Base-by-base conservation (phyloP, 2,329 filamentous ascomycete genomes). In the Aspergillus sp. region DNA sequence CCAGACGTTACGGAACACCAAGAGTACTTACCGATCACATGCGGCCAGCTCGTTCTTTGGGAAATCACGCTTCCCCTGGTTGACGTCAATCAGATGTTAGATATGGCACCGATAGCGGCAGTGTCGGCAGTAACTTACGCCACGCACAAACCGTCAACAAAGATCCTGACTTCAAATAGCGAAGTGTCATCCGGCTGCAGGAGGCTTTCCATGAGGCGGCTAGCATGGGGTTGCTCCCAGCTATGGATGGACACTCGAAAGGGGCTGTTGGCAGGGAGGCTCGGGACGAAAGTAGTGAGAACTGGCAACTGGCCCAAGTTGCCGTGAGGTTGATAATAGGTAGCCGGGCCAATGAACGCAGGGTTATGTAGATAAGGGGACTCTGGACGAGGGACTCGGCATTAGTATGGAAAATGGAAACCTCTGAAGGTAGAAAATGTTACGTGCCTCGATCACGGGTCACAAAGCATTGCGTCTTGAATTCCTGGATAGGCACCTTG, bases 161-260 rank as follows among this genome's bases (percentile, higher is more conserved):
- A 84, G 27, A 93, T 77, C 9, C 87, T 81, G 41, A 86, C 82
- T 68, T 90, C 86, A 62, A 88, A 89, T 56, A 83, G 78, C 60
- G 86, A 76, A 15, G 79, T 66, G 46, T 89, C 81, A 8, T 81
- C 71, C 45, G 82, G 78, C 59, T 84, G 82, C 74, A 82, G 84
- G 67, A 85, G 80, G 45, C 77, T 76, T 59, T 79, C 80, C 35
- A 85, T 80, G 64, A 83, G 79, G 45, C 84, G 80, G 63, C 85
- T 89, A 54, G 85, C 75, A 17, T 79, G 77, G 6, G 87, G 87
- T 4, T 77, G 80, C 15, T 82, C 81, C 90, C 90, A 93, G 57
- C 83, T 87, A 73, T 93, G 90, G 49, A 93, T 80, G 2, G 90
- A 93, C 50, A 93, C 80, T 61, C 86, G 84, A 72, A 92, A 93